phyloP scores from a whole-genome alignment of 805 yeast genomes.

The Yamadazyma paraphyllophila region DNA sequence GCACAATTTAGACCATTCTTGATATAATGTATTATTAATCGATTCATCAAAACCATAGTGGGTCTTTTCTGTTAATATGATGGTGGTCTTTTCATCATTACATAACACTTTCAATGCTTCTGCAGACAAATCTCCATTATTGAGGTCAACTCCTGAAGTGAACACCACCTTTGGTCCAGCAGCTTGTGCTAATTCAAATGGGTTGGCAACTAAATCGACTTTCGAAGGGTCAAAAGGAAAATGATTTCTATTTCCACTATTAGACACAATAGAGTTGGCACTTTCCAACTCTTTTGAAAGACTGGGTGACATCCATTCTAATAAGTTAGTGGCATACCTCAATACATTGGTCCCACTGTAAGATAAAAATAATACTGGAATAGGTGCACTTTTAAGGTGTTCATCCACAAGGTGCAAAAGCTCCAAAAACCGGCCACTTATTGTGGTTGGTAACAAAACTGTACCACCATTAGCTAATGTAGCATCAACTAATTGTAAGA shows the following conservation, averaged over 20 bases:
- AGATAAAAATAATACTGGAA: constrained; percentile 75
- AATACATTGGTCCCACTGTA: constrained; percentile 76
- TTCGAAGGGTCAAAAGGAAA: constrained; percentile 77
- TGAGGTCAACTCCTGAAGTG: constrained; percentile 65
- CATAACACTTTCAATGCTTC: constrained; percentile 56
- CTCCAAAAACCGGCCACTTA: constrained; percentile 81
- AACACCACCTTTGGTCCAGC: constrained; percentile 78
- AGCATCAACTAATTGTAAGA: constrained; percentile 60
- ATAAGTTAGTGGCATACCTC: constrained; percentile 80
- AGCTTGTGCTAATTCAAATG: constrained; percentile 52
- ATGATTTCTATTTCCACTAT: constrained; percentile 45
- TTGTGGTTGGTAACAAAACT: constrained; percentile 76
- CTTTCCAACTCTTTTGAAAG: constrained; percentile 82
- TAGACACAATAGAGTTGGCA: constrained; percentile 19
- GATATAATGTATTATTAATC: constrained; percentile 48
- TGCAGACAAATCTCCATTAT: constrained; percentile 60
- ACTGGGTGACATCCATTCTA: constrained; percentile 95
- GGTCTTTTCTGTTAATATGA: constrained; percentile 71
- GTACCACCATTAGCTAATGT: constrained; percentile 76
- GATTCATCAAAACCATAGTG: constrained; percentile 38
- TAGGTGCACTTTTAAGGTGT: constrained; percentile 53
- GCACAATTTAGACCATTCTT: constrained; percentile 51
- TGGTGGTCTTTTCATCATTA: constrained; percentile 61
- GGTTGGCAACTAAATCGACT: constrained; percentile 52
- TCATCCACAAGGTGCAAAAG: constrained; percentile 70